A percentile compares a stretch with the other conserved stretches of the same genome.
These are phyloP conservation scores for Escovopsis sp. DNA, from an alignment of 2,329 filamentous ascomycete genomes.

Conservation along the genomic window DNA sequence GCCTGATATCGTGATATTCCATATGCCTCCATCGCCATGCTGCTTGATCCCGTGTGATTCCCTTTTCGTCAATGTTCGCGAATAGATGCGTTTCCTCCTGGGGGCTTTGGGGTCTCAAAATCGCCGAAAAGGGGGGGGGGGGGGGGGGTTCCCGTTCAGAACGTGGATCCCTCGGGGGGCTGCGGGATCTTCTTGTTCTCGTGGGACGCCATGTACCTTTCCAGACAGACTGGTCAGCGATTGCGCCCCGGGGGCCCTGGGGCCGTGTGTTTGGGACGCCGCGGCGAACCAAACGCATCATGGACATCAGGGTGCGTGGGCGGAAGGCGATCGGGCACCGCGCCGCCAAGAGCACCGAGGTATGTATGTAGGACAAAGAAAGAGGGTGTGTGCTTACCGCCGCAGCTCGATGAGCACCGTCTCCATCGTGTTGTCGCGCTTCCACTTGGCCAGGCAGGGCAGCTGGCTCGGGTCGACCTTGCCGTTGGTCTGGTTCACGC, in stretches of 20 bases:
- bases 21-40: no score
- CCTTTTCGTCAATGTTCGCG: neutral
- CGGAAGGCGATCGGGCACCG: neutral
- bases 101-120: no score
- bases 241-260: no score
- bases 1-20: no score
- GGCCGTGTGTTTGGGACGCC: no score
- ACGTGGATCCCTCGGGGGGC: slow-evolving; percentile 65
- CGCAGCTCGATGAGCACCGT: slow-evolving; percentile 77
- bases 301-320: no score
- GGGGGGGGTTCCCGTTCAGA: slow-evolving; percentile 7
- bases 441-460: slow-evolving; percentile 79
- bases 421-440: slow-evolving; percentile 88
- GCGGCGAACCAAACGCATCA: no score
- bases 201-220: slow-evolving; percentile 81
- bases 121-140: no score
- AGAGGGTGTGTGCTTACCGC: slow-evolving; percentile 33
- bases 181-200: slow-evolving; percentile 92
- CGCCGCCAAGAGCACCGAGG: neutral
- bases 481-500: slow-evolving; percentile 69
- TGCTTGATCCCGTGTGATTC: neutral
- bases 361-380: no score
- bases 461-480: slow-evolving; percentile 74
- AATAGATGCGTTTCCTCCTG: no score
- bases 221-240: no score